A percentile compares a stretch with the other conserved stretches of the same genome.
These are phyloP conservation scores for Solanum bulbocastanum DNA, from an alignment of 257 asterid genomes.

Conservation along the genomic window DNA sequence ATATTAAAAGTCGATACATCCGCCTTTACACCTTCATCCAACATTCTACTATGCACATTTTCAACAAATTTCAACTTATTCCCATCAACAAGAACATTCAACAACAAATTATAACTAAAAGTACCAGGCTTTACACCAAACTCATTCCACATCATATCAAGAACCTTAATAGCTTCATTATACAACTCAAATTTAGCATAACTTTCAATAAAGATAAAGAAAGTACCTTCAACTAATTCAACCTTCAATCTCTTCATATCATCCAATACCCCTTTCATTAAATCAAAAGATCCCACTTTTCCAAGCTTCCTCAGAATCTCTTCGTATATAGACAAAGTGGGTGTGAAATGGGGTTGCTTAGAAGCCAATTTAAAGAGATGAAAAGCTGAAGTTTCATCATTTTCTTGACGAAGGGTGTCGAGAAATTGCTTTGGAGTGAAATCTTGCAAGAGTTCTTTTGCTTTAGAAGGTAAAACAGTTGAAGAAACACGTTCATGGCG, in stretches of 20 bases:
- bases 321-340: constrained; percentile 45
- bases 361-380: constrained; percentile 62
- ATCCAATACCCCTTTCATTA: constrained; percentile 41
- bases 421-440: constrained; percentile 56
- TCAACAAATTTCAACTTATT: constrained; percentile 70
- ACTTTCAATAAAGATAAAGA: constrained; percentile 54
- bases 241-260: constrained; percentile 42
- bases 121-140: constrained; percentile 51
- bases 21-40: constrained; percentile 34
- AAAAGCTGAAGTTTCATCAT: constrained; percentile 54
- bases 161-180: constrained; percentile 59
- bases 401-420: constrained; percentile 49
- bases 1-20: constrained; percentile 81
- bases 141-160: constrained; percentile 58
- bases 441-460: constrained; percentile 33
- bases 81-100: constrained; percentile 85
- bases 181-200: constrained; percentile 56
- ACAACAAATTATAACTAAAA: constrained; percentile 46
- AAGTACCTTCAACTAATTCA: constrained; percentile 40
- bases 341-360: constrained; percentile 61
- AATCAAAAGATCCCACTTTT: constrained; percentile 50
- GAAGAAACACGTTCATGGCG: constrained; percentile 17
- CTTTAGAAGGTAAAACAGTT: constrained; percentile 11
- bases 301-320: constrained; percentile 69
- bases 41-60: constrained; percentile 64